A percentile compares a stretch with the other conserved stretches of the same genome.
Evolutionary conservation across 345 rosid genomes (phyloP).

Genomic region (Rhodomyrtus tomentosa): DNA sequence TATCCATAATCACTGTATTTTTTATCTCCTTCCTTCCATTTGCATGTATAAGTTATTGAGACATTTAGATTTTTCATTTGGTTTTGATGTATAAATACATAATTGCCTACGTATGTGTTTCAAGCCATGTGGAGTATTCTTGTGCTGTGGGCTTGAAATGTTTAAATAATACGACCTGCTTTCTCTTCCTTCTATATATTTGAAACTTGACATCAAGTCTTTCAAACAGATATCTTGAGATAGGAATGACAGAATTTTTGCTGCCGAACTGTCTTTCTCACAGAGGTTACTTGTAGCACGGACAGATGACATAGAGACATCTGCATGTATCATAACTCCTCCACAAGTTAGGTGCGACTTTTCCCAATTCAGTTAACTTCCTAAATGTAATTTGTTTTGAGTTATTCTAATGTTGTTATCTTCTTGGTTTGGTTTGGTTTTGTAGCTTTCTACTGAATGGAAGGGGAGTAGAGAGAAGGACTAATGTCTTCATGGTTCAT

Average conservation of each 20-base stretch:
- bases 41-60: neutral
- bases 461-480: constrained; percentile 62
- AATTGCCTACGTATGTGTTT: neutral
- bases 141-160: too few relatives aligned
- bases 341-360: constrained; percentile 60
- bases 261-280: constrained; percentile 1
- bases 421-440: neutral
- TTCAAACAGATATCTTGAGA: neutral
- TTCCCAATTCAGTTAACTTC: neutral
- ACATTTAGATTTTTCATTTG: neutral
- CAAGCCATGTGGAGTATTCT: neutral
- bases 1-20: neutral
- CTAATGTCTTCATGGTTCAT: constrained; percentile 54
- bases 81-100: neutral
- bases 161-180: neutral
- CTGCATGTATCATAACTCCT: constrained; percentile 74
- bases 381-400: neutral
- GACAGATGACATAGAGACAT: constrained; percentile 52
- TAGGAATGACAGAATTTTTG: neutral
- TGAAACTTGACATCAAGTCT: neutral
- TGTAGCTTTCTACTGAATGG: constrained; percentile 83
- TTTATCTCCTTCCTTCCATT: neutral
- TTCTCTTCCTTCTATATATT: neutral
- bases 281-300: constrained; percentile 78
- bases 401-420: constrained; percentile 1